Evolutionary conservation across 2,329 filamentous ascomycete species (phyloP).

Genomic region (Cercospora brassicicola): DNA sequence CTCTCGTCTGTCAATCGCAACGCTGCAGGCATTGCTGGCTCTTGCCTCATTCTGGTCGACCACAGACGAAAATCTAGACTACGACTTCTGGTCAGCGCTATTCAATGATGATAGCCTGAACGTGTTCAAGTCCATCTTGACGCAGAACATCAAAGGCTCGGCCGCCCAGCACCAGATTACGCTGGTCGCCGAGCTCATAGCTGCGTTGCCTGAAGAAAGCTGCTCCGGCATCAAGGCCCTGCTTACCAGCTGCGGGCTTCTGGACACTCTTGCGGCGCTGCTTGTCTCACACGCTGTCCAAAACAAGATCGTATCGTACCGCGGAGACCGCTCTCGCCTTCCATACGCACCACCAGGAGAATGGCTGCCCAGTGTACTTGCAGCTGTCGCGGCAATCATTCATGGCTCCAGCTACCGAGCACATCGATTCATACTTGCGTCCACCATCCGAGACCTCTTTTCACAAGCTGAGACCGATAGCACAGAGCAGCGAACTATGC

Average conservation of each 20-base stretch:
- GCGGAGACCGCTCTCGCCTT: conserved; percentile 27
- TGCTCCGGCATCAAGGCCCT: conserved; percentile 60
- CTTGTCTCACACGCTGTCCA: conserved; percentile 62
- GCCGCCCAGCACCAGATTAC: conserved; percentile 62
- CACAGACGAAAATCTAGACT: conserved; percentile 14
- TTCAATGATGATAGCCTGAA: conserved; percentile 64
- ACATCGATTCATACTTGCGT: conserved; percentile 53
- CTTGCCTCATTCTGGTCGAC: conserved; percentile 62
- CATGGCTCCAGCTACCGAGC: conserved; percentile 76
- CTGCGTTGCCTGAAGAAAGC: conserved; percentile 64
- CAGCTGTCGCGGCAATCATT: conserved; percentile 75
- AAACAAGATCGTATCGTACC: conserved; percentile 31
- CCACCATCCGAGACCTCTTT: conserved; percentile 50
- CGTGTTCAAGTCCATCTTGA: conserved; percentile 66
- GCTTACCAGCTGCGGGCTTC: conserved; percentile 70
- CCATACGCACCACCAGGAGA: conserved; percentile 59
- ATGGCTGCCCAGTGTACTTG: conserved; percentile 67
- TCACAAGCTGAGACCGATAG: conserved; percentile 21
- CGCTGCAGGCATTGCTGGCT: conserved; percentile 71
- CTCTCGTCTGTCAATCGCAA: conserved; percentile 67
- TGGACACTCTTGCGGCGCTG: conserved; percentile 75
- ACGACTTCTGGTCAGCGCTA: conserved; percentile 44
- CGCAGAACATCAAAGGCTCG: conserved; percentile 55
- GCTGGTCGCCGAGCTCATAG: conserved; percentile 59
- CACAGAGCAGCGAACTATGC: conserved; percentile 29